These are phyloP conservation scores for Xylariaceae sp. DNA, from an alignment of 2,329 filamentous ascomycete genomes.

Conservation along the genomic window DNA sequence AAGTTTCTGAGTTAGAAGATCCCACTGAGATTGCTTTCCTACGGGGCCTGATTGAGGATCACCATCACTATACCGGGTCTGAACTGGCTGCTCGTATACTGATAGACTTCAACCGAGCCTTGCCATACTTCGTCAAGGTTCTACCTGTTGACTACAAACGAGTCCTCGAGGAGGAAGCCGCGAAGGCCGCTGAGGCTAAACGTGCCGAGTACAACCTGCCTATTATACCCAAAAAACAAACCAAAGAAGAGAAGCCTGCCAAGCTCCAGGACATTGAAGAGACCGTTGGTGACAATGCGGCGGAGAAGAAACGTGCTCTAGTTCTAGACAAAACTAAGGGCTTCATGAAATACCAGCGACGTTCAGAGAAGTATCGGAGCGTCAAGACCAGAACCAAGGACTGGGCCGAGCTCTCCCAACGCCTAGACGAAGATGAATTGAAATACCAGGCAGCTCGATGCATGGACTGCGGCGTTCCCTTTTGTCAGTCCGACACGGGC, in stretches of 20 bases:
- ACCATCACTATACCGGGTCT: slow-evolving; percentile 96
- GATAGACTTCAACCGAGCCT: slow-evolving; percentile 90
- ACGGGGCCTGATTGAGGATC: slow-evolving; percentile 90
- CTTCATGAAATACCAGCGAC: slow-evolving; percentile 96
- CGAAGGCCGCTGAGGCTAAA: slow-evolving; percentile 83
- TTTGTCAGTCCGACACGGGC: slow-evolving; percentile 94
- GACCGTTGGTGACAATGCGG: slow-evolving; percentile 79
- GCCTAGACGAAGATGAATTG: slow-evolving; percentile 89
- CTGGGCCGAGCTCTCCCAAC: slow-evolving; percentile 87
- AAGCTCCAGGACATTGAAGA: slow-evolving; percentile 86
- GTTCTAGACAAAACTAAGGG: slow-evolving; percentile 97
- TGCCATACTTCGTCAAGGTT: slow-evolving; percentile 90
- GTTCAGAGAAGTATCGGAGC: slow-evolving; percentile 89
- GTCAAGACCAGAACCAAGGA: slow-evolving; percentile 84
- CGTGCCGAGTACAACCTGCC: slow-evolving; percentile 82
- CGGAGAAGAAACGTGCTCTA: slow-evolving; percentile 86
- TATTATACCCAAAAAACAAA: slow-evolving; percentile 69
- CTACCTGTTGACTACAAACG: slow-evolving; percentile 96
- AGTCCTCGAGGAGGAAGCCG: slow-evolving; percentile 81
- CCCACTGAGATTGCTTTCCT: slow-evolving; percentile 87
- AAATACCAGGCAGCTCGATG: slow-evolving; percentile 96
- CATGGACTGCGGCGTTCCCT: slow-evolving; percentile 98
- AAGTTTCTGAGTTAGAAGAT: slow-evolving; percentile 81
- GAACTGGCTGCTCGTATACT: slow-evolving; percentile 91
- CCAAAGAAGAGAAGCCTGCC: slow-evolving; percentile 69